Evolutionary conservation across 2,329 filamentous ascomycete genomes (phyloP).

Genomic region (Botrytis fragariae): DNA sequence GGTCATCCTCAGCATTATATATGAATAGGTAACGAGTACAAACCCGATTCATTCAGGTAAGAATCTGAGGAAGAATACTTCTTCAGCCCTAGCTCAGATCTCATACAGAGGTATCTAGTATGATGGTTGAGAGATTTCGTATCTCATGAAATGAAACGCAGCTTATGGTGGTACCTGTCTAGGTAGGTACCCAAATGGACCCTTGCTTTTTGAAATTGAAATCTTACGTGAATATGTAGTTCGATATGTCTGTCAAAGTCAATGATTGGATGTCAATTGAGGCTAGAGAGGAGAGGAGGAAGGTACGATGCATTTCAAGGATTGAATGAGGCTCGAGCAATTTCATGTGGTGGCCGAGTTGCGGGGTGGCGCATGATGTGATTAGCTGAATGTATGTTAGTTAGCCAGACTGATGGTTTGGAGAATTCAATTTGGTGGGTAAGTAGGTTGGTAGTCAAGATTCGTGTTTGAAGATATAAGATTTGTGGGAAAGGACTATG

Average conservation of each 20-base stretch:
- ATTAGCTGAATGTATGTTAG: background rate
- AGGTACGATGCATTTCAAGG: background rate
- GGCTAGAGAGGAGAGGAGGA: background rate
- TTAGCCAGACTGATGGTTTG: background rate
- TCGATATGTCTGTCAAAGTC: background rate
- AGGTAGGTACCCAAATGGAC: background rate
- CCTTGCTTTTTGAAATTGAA: background rate
- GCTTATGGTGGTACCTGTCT: background rate
- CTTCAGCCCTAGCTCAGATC: background rate
- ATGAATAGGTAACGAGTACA: background rate
- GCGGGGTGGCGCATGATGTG: background rate
- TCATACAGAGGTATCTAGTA: background rate
- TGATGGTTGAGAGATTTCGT: background rate
- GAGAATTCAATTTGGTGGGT: background rate
- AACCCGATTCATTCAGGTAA: background rate
- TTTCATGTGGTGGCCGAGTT: background rate
- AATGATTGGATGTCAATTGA: background rate
- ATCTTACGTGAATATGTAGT: background rate
- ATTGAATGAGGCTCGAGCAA: slow-evolving; percentile 5
- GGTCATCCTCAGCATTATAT: background rate
- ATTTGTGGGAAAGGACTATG: background rate
- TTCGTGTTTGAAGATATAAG: background rate
- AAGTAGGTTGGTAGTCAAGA: background rate
- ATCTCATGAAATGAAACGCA: background rate
- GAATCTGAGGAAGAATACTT: background rate